These are phyloP conservation scores for Aspergillus sergii DNA, from an alignment of 2,329 filamentous ascomycete species.

Conservation along the genomic window DNA sequence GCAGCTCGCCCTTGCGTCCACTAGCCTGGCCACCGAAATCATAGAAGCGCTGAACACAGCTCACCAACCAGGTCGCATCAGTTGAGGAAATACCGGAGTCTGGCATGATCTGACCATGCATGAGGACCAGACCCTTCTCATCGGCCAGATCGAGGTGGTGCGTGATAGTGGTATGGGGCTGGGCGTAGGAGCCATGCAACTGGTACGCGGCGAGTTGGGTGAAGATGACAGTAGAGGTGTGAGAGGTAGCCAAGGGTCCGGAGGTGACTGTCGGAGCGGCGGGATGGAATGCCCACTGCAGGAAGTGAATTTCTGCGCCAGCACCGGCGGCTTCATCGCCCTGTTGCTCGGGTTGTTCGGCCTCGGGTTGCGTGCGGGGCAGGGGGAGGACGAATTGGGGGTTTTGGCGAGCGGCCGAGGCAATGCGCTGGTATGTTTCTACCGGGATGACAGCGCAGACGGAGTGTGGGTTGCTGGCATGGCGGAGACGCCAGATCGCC, in stretches of 20 bases:
- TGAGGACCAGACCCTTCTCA: conserved; percentile 77
- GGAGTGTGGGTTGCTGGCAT: conserved; percentile 70
- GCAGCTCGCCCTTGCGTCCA: conserved; percentile 66
- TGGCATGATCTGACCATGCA: conserved; percentile 79
- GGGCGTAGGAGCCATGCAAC: conserved; percentile 81
- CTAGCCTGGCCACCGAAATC: conserved; percentile 58
- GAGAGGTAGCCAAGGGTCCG: conserved; percentile 49
- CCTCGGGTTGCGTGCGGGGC: conserved; percentile 47
- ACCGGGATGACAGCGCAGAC: conserved; percentile 83
- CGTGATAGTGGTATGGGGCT: conserved; percentile 91
- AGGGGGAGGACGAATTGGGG: conserved; percentile 92
- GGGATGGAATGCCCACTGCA: conserved; percentile 93
- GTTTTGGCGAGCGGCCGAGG: conserved; percentile 68
- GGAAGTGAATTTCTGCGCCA: conserved; percentile 90
- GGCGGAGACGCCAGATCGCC: conserved; percentile 85
- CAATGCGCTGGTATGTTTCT: conserved; percentile 73
- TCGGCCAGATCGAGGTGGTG: conserved; percentile 81
- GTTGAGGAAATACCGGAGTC: conserved; percentile 74
- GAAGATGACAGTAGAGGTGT: conserved; percentile 79
- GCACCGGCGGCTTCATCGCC: conserved; percentile 25
- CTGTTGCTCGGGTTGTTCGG: conserved; percentile 28
- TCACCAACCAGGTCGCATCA: conserved; percentile 85
- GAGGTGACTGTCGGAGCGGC: conserved; percentile 23
- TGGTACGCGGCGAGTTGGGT: conserved; percentile 95
- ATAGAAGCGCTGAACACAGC: conserved; percentile 96